A percentile compares a stretch with the other conserved stretches of the same genome.
These are phyloP conservation scores for Hypomyces perniciosus DNA, from an alignment of 2,329 filamentous ascomycete species.

Conservation along the genomic window DNA sequence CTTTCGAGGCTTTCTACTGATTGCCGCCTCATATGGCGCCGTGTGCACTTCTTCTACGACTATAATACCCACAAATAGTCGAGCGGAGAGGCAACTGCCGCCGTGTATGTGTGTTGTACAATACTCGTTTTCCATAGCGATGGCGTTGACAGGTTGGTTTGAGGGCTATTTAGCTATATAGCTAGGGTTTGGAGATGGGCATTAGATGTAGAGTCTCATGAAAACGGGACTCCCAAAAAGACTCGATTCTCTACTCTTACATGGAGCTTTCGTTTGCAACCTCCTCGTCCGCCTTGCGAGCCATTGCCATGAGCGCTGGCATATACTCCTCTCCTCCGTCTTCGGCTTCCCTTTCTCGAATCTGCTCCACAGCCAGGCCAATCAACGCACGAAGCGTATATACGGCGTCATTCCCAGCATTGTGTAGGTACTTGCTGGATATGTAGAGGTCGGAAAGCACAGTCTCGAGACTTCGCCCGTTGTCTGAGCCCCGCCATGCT, in stretches of 20 bases:
- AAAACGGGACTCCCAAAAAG: not conserved
- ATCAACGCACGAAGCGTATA: conserved; percentile 74
- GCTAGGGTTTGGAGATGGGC: conserved; percentile 5
- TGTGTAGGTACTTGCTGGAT: conserved; percentile 63
- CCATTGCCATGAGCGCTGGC: conserved; percentile 6
- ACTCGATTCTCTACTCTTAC: conserved; percentile 14
- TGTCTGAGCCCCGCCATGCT: conserved; percentile 47
- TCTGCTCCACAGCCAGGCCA: conserved; percentile 28
- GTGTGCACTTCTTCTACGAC: not conserved
- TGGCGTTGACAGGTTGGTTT: conserved; percentile 32
- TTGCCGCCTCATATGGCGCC: not conserved
- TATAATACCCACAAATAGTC: not conserved
- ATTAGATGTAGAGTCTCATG: conserved; percentile 2
- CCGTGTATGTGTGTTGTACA: conserved; percentile 30
- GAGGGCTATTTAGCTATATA: conserved; percentile 16
- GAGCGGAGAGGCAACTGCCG: not conserved
- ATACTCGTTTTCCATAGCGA: conserved; percentile 38
- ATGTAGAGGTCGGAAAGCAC: conserved; percentile 63
- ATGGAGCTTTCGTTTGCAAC: conserved; percentile 6
- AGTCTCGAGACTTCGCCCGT: conserved; percentile 50
- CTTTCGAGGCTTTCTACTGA: not conserved
- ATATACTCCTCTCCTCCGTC: conserved; percentile 14
- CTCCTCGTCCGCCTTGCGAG: not conserved
- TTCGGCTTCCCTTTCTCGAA: conserved; percentile 17
- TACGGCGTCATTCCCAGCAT: conserved; percentile 79